Evolutionary conservation across 352 stramenopile genomes (phyloP).

Genomic region (Phytopythium ostracodes): DNA sequence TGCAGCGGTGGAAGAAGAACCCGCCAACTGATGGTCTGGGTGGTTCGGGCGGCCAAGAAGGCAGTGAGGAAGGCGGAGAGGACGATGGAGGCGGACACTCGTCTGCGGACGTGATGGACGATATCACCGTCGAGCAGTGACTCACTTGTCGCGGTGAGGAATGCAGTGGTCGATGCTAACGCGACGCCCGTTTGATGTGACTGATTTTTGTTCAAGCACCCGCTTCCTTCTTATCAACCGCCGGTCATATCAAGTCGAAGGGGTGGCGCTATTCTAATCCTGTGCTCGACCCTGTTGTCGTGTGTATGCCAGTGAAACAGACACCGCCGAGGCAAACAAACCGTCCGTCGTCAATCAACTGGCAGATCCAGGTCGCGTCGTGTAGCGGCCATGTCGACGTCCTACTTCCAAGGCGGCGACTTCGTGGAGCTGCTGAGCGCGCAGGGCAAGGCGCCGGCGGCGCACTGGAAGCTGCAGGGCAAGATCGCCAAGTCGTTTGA

Average conservation of each 20-base stretch:
- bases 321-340: background rate
- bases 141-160: background rate
- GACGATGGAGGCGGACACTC: background rate
- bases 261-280: background rate
- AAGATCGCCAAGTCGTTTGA: constrained; percentile 82
- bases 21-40: constrained; percentile 8
- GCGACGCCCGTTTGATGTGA: background rate
- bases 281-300: background rate
- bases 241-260: background rate
- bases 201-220: background rate
- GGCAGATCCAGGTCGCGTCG: no score
- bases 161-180: background rate
- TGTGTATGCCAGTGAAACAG: background rate
- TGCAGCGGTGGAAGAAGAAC: constrained; percentile 62
- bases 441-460: constrained; percentile 65
- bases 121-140: background rate
- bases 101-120: background rate
- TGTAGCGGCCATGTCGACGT: constrained; percentile 15
- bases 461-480: constrained; percentile 66
- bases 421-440: constrained; percentile 79
- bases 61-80: background rate
- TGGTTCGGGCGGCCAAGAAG: no score
- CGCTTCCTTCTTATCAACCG: background rate
- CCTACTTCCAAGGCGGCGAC: constrained; percentile 79
- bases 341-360: background rate